A percentile compares a stretch with the other conserved stretches of the same genome.
phyloP scores from a whole-genome alignment of 2,329 filamentous ascomycete species.

The Metarhizium guizhouense region DNA sequence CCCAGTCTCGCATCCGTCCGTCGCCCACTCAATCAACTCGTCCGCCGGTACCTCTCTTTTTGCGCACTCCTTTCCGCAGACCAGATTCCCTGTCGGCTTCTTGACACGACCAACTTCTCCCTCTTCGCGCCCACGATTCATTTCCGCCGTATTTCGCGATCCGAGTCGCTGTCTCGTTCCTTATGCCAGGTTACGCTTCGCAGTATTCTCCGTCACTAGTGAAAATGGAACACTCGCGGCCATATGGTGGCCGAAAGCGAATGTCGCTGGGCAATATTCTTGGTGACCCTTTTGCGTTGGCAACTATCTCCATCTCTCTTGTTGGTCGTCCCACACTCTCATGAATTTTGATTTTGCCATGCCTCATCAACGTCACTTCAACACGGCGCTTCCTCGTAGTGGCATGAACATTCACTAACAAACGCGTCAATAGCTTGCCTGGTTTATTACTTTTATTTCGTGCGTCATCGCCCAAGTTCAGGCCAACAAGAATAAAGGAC shows the following conservation, averaged over 20 bases:
- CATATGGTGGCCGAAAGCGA: slow-evolving; percentile 53
- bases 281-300: slow-evolving; percentile 91
- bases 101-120: background rate
- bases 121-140: background rate
- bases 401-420: background rate
- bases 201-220: slow-evolving; percentile 62
- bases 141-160: background rate
- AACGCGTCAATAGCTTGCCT: slow-evolving; percentile 61
- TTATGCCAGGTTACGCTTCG: slow-evolving; percentile 70
- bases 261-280: slow-evolving; percentile 68
- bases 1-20: background rate
- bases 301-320: slow-evolving; percentile 82
- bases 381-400: background rate
- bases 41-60: slow-evolving; percentile 1
- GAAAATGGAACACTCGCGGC: slow-evolving; percentile 70
- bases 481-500: slow-evolving; percentile 21
- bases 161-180: slow-evolving; percentile 16
- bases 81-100: background rate
- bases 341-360: background rate
- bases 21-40: background rate
- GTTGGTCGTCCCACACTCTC: slow-evolving; percentile 45
- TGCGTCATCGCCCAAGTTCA: slow-evolving; percentile 64
- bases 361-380: background rate
- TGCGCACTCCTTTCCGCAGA: background rate
- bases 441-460: slow-evolving; percentile 85